Base-by-base conservation (phyloP, 2,329 filamentous ascomycete species). In the Ophiostoma pallidulum region DNA sequence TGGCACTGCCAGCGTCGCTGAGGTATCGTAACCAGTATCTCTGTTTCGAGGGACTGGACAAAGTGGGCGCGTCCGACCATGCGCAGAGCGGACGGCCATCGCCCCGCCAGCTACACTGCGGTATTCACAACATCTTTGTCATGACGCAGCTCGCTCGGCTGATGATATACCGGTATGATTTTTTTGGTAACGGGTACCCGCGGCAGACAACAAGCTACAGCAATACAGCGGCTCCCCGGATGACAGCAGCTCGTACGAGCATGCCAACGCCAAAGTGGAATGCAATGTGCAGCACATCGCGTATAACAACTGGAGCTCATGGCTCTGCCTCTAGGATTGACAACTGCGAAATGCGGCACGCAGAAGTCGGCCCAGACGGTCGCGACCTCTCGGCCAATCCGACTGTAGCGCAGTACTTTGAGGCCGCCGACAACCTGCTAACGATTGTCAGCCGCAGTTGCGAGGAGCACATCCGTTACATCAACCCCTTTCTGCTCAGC, bases 41-140 rank as follows among this genome's bases (percentile, higher is more conserved):
- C 3, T 19, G 29, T 6, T 47, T 47, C 16, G 45, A 38, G 3
- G 36, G 18, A n/a, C n/a, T n/a, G n/a, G n/a, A n/a, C n/a, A n/a
- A n/a, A n/a, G n/a, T n/a, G n/a, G n/a, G n/a, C n/a, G n/a, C n/a
- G n/a, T n/a, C n/a, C n/a, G n/a, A n/a, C n/a, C n/a, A n/a, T n/a
- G n/a, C n/a, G n/a, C n/a, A n/a, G n/a, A n/a, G n/a, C n/a, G n/a
- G 1, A n/a, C 45, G 1, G 12, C 13, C 19, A n/a, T 41, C 45
- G 18, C 29, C 26, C 3, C 37, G 45, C 29, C 45, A 47, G 13
- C 45, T 41, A n/a, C 45, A 47, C 37, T 41, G 45, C 29, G 31
- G 45, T 19, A 47, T 47, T 29, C 31, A 47, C 45, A 41, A 47
- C 45, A 47, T 47, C 19, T 47, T 41, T 24, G 37, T 47, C 36